Evolutionary conservation across 2,329 filamentous ascomycete genomes (phyloP).

Genomic region (Mycogone perniciosa): DNA sequence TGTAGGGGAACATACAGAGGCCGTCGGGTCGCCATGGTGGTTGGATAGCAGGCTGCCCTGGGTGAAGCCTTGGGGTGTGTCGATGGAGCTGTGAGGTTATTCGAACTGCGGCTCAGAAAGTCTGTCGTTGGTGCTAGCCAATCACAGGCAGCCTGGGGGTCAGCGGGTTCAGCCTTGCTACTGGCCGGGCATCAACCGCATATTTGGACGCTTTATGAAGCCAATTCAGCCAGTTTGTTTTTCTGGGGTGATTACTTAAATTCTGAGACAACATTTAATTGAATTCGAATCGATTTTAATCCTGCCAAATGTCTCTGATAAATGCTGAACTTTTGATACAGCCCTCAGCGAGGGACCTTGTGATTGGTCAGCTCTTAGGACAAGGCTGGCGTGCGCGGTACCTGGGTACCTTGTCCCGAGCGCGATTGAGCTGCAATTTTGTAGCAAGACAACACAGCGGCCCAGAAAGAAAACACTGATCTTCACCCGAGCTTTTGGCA

Average conservation of each 20-base stretch:
- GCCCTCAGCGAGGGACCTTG: not conserved
- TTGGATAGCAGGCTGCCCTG: conserved; percentile 23
- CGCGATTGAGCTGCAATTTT: conserved; percentile 14
- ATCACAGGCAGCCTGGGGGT: conserved; percentile 9
- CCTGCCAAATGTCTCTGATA: not conserved
- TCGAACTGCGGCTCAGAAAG: conserved; percentile 17
- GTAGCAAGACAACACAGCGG: conserved; percentile 13
- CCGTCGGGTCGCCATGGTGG: conserved; percentile 37
- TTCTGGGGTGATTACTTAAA: too few relatives aligned
- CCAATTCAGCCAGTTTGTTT: too few relatives aligned
- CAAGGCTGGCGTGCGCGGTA: conserved; percentile 9
- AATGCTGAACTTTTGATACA: not conserved
- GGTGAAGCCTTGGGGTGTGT: conserved; percentile 22
- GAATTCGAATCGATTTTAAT: not conserved
- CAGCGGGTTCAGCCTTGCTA: conserved; percentile 10
- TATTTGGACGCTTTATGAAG: too few relatives aligned
- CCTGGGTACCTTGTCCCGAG: conserved; percentile 4
- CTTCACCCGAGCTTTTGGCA: not conserved
- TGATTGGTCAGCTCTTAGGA: conserved; percentile 5
- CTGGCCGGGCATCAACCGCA: not conserved
- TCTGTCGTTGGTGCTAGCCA: conserved; percentile 29
- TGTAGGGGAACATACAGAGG: conserved; percentile 32
- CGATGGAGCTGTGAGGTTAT: conserved; percentile 30
- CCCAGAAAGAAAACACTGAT: conserved; percentile 2
- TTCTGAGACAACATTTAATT: too few relatives aligned